Base-by-base conservation (phyloP, 1,284 basidiomycete species). In the Ceratobasidium sp. region DNA sequence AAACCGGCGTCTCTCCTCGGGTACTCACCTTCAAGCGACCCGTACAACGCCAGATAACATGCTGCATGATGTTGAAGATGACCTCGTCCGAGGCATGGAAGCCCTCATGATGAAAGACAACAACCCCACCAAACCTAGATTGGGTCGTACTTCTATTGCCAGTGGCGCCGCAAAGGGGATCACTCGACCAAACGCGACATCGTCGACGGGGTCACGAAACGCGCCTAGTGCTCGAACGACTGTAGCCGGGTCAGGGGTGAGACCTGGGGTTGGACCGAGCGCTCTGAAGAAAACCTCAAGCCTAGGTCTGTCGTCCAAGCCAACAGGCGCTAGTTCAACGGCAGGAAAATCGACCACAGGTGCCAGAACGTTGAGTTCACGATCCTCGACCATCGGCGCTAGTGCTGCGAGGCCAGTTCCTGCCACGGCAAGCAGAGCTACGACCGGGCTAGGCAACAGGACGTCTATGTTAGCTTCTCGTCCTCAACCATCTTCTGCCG, bases 61-160 rank as follows among this genome's bases (percentile, higher is more conserved):
- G 32, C 53, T n/a, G 4, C 53, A 55, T 55, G 53, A 35, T n/a
- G 40, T 55, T 32, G 57, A 60, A 25, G 57, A 60, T 31, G 57
- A 60, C 15, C 42, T 60, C n/a, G 22, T 45, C 20, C 50, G 31
- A 13, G 60, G 47, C n/a, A 50, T 64, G 49, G 43, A 50, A n/a
- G 60, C 60, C 32, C 47, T 50, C 31, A 64, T 64, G 60, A 13
- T 38, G 35, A 47, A 52, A 10, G 47, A 20, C 45, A 20, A 47
- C 13, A 6, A 8, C 45, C n/a, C 45, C 10, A 20, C 45, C 7
- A 47, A 7, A 47, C 38, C 38, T 40, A 17, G 38, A 17, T 17
- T 7, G 38, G 38, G 38, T 7, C 38, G 38, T 40, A 17, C 38
- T 7, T 40, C 38, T 8, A 40, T 40, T 40, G 38, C 38, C 17